Evolutionary conservation across 345 rosid genomes (phyloP).

Genomic region (Arabidopsis suecica): DNA sequence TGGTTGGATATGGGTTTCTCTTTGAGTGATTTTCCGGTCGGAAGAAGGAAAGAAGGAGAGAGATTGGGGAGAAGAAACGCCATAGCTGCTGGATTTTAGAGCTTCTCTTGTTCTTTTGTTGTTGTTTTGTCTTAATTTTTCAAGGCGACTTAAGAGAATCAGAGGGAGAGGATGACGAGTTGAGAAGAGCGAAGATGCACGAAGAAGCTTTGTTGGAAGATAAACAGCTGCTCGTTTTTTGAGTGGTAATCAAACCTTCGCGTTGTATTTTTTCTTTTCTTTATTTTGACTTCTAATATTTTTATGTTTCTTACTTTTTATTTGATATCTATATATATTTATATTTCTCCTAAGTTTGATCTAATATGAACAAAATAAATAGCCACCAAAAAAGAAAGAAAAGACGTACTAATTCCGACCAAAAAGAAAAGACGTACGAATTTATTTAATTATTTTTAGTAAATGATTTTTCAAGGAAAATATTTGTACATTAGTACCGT

Average conservation of each 20-base stretch:
- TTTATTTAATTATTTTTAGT: too few relatives aligned
- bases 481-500: too few relatives aligned
- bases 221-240: constrained; percentile 36
- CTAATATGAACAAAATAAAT: too few relatives aligned
- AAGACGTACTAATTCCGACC: too few relatives aligned
- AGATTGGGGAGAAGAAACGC: constrained; percentile 82
- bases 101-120: not conserved
- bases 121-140: constrained; percentile 19
- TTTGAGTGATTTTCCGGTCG: constrained; percentile 51
- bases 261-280: too few relatives aligned
- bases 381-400: too few relatives aligned
- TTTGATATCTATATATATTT: too few relatives aligned
- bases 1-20: constrained; percentile 45
- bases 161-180: constrained; percentile 14
- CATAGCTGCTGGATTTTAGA: constrained; percentile 46
- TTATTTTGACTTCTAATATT: too few relatives aligned
- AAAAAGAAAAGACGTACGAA: too few relatives aligned
- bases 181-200: constrained; percentile 27
- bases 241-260: constrained; percentile 54
- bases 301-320: too few relatives aligned
- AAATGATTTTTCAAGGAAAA: too few relatives aligned
- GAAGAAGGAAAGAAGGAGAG: constrained; percentile 63
- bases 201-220: constrained; percentile 35
- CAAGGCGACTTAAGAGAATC: constrained; percentile 36
- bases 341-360: too few relatives aligned